A percentile compares a stretch with the other conserved stretches of the same genome.
phyloP scores from a whole-genome alignment of 1,139 yeast genomes.

The Dujonia santamariae region DNA sequence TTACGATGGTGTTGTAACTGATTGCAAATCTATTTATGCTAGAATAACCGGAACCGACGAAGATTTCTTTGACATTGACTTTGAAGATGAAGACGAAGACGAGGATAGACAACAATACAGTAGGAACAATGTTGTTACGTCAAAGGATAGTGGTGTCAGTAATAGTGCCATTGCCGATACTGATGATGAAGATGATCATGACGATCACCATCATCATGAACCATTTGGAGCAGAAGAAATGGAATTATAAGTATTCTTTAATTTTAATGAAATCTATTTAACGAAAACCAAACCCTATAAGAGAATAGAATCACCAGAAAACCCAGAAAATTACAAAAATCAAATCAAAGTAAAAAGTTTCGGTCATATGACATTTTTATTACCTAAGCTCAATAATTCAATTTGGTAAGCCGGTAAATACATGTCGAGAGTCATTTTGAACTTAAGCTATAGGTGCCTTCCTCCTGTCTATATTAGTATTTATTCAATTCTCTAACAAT shows the following conservation, averaged over 20 bases:
- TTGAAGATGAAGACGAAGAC: conserved; percentile 86
- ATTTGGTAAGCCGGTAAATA: too few species aligned
- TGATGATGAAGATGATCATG: conserved; percentile 33
- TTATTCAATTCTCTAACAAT: too few species aligned
- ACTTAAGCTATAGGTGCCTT: too few species aligned
- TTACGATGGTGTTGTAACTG: conserved; percentile 85
- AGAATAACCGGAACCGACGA: conserved; percentile 88
- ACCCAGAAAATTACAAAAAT: too few species aligned
- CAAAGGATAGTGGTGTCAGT: conserved; percentile 15
- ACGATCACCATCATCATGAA: too few species aligned
- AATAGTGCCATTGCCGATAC: conserved; percentile 43
- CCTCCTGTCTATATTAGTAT: too few species aligned
- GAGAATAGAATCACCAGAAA: too few species aligned
- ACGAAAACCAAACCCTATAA: not conserved
- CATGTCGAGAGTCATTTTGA: too few species aligned
- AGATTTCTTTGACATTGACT: conserved; percentile 93
- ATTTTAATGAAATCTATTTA: not conserved
- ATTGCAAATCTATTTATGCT: conserved; percentile 72
- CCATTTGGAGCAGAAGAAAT: conserved; percentile 69
- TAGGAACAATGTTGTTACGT: not conserved
- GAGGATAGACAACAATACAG: not conserved
- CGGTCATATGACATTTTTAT: too few species aligned
- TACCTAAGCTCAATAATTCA: too few species aligned
- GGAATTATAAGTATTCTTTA: conserved; percentile 46
- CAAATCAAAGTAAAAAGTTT: too few species aligned